Evolutionary conservation across 768 basidiomycete genomes (phyloP).

Genomic region (Hericium coralloides): DNA sequence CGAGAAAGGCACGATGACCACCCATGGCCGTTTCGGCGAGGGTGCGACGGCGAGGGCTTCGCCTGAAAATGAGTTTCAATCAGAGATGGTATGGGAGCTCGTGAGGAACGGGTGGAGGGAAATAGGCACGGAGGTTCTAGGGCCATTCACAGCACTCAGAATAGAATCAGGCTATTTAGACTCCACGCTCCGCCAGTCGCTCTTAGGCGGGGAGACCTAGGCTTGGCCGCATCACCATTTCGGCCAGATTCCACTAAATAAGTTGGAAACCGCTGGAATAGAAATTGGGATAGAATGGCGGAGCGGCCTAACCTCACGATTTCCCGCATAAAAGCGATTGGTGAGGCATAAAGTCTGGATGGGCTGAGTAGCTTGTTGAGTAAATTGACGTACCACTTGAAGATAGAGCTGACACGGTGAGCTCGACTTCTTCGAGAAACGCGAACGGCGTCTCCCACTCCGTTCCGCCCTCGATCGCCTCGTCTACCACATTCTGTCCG

Average conservation of each 20-base stretch:
- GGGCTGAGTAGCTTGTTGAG: no score
- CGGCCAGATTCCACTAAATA: no score
- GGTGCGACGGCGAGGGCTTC: slow-evolving; percentile 51
- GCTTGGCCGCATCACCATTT: no score
- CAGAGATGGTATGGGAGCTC: not conserved
- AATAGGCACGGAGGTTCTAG: no score
- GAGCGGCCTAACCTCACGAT: no score
- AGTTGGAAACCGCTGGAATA: no score
- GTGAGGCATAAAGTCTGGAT: no score
- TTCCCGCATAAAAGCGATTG: no score
- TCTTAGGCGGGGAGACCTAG: no score
- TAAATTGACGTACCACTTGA: slow-evolving; percentile 41
- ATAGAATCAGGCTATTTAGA: not conserved
- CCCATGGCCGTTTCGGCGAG: slow-evolving; percentile 54
- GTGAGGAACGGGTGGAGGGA: not conserved
- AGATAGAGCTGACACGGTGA: slow-evolving; percentile 52
- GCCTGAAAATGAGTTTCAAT: not conserved
- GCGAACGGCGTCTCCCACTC: slow-evolving; percentile 55
- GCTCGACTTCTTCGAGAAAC: slow-evolving; percentile 52
- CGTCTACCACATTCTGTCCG: slow-evolving; percentile 47
- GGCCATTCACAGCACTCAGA: not conserved
- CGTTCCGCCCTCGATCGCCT: slow-evolving; percentile 35
- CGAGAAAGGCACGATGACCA: slow-evolving; percentile 73
- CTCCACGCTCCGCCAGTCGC: no score
- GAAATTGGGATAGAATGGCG: no score